These are phyloP conservation scores for Jaltomata sinuosa DNA, from an alignment of 257 asterid species.

Conservation along the genomic window DNA sequence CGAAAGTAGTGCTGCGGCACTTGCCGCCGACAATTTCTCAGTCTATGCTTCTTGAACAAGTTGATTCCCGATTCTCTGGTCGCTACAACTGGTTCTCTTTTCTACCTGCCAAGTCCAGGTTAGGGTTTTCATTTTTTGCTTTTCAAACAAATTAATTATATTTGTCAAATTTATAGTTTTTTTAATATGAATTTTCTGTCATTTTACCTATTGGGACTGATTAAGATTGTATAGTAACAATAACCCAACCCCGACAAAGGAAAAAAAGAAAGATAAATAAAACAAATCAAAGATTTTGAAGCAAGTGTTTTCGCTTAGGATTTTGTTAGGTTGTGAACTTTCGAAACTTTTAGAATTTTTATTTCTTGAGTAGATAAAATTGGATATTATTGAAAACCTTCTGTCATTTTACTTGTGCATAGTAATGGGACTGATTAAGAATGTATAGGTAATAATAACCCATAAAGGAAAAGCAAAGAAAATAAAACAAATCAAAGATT, in stretches of 20 bases:
- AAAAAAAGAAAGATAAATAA: neutral
- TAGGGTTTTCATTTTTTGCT: constrained; percentile 17
- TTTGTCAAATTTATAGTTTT: too few species aligned
- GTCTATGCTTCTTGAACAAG: constrained; percentile 79
- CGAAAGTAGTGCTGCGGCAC: constrained; percentile 98
- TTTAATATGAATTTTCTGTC: too few species aligned
- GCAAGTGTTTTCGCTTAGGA: neutral
- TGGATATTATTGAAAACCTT: neutral
- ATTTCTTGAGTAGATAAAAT: neutral
- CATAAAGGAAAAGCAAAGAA: neutral
- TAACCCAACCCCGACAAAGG: neutral
- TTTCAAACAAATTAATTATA: too few species aligned
- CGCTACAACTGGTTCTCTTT: constrained; percentile 72
- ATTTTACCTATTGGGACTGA: neutral
- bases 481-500: neutral
- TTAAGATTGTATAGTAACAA: neutral
- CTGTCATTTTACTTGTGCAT: neutral
- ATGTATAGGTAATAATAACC: neutral
- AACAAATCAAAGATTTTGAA: neutral
- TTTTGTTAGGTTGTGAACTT: neutral
- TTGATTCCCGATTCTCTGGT: constrained; percentile 77
- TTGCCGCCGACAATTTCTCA: constrained; percentile 94
- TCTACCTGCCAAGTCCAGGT: constrained; percentile 83
- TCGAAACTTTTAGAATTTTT: neutral
- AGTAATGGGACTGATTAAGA: neutral